Evolutionary conservation across 495 filamentous ascomycete species (phyloP).

Genomic region (Evernia prunastri): DNA sequence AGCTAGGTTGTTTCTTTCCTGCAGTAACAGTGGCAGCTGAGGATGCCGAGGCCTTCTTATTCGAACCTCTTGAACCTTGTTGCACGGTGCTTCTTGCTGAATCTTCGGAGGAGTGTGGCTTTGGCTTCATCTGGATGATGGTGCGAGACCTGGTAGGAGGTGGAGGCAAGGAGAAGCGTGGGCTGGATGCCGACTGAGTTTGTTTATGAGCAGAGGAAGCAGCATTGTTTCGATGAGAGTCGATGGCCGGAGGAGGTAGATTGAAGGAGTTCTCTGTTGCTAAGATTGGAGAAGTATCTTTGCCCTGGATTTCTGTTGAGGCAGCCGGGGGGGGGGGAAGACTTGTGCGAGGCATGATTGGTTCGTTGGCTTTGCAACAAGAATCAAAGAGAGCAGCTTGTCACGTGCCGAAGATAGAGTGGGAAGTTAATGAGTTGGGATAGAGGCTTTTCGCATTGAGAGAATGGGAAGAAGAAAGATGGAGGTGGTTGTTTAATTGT

Average conservation of each 20-base stretch:
- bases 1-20: slow-evolving; percentile 56
- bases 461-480: background rate
- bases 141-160: slow-evolving; percentile 87
- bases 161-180: slow-evolving; percentile 74
- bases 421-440: background rate
- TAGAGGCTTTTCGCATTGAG: background rate
- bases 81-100: slow-evolving; percentile 18
- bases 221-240: slow-evolving; percentile 31
- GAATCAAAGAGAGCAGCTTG: slow-evolving; percentile 1
- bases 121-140: slow-evolving; percentile 94
- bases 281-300: slow-evolving; percentile 54
- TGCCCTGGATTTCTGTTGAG: slow-evolving; percentile 73
- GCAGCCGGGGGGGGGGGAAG: slow-evolving; percentile 79
- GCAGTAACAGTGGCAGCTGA: slow-evolving; percentile 11
- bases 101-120: slow-evolving; percentile 33
- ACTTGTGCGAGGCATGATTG: slow-evolving; percentile 59
- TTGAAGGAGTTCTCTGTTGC: slow-evolving; percentile 59
- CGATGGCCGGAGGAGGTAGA: slow-evolving; percentile 76
- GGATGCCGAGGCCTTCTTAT: slow-evolving; percentile 26
- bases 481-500: background rate
- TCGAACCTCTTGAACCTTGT: slow-evolving; percentile 20
- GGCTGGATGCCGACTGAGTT: slow-evolving; percentile 47
- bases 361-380: slow-evolving; percentile 2
- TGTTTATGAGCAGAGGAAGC: slow-evolving; percentile 37
- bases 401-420: background rate